These are phyloP conservation scores for Globisporangium mamillatum DNA, from an alignment of 352 stramenopile genomes.

Conservation along the genomic window DNA sequence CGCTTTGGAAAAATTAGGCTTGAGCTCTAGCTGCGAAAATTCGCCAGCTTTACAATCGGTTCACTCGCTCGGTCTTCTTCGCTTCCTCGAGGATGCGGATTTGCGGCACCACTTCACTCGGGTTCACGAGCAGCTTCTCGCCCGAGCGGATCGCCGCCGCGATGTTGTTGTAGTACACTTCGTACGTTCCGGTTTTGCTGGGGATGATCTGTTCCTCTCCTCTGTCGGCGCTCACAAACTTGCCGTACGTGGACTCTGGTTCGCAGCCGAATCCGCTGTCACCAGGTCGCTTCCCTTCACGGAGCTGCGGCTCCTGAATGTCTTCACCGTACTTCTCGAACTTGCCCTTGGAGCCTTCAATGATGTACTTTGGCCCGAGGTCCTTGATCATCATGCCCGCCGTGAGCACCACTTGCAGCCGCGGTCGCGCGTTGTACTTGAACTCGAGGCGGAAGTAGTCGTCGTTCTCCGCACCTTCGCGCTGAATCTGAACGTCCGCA, in stretches of 20 bases:
- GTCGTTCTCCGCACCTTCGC: conserved; percentile 58
- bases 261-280: conserved; percentile 53
- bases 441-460: conserved; percentile 76
- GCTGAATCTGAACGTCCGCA: conserved; percentile 72
- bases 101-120: conserved; percentile 46
- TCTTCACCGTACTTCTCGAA: conserved; percentile 70
- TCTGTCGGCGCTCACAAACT: conserved; percentile 29
- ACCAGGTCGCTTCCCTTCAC: conserved; percentile 46
- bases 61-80: conserved; percentile 51
- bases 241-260: conserved; percentile 41
- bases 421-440: conserved; percentile 43
- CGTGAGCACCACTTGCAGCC: conserved; percentile 56
- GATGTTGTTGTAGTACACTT: conserved; percentile 73
- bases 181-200: conserved; percentile 50
- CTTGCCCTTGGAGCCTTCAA: conserved; percentile 53
- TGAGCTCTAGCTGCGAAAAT: not conserved
- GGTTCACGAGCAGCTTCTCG: conserved; percentile 48
- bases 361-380: conserved; percentile 54
- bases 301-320: conserved; percentile 56
- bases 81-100: conserved; percentile 75
- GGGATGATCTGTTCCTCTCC: conserved; percentile 29
- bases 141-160: conserved; percentile 53
- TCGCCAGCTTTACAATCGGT: conserved; percentile 10
- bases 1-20: not conserved
- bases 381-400: conserved; percentile 68